These are phyloP conservation scores for Zea luxurians DNA, from an alignment of 176 grass and related monocot species.

Conservation along the genomic window DNA sequence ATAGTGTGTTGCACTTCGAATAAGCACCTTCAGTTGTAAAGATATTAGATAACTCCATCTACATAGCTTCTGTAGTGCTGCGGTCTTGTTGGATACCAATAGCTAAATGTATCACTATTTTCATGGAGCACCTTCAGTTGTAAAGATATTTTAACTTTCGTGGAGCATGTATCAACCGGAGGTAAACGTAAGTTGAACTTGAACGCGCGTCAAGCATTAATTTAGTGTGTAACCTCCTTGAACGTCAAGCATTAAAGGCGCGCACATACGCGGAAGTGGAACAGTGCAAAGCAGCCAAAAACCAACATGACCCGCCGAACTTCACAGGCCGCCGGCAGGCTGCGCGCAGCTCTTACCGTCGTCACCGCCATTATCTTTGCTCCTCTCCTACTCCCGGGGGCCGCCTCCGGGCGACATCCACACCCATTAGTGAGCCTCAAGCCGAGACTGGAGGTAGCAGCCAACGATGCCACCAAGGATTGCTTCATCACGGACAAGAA, in stretches of 20 bases:
- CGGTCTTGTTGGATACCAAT: slow-evolving; percentile 12
- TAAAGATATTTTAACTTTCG: too few relatives aligned
- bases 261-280: too few relatives aligned
- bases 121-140: neutral
- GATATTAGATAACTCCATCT: neutral
- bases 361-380: neutral
- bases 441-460: neutral
- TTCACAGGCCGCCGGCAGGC: neutral
- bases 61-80: neutral
- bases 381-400: neutral
- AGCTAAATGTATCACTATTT: slow-evolving; percentile 25
- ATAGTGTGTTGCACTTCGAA: neutral
- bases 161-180: too few relatives aligned
- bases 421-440: neutral
- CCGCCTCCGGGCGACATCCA: neutral
- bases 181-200: too few relatives aligned
- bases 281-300: too few relatives aligned
- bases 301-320: neutral
- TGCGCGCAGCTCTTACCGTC: neutral
- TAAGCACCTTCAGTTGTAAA: neutral
- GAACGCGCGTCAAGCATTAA: too few relatives aligned
- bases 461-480: neutral
- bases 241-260: too few relatives aligned
- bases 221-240: too few relatives aligned
- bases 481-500: slow-evolving; percentile 19